Evolutionary conservation across 2,329 filamentous ascomycete genomes (phyloP), one percentile per base, ranked within the genome.

Genomic region (Phaeosphaeria sp.): DNA sequence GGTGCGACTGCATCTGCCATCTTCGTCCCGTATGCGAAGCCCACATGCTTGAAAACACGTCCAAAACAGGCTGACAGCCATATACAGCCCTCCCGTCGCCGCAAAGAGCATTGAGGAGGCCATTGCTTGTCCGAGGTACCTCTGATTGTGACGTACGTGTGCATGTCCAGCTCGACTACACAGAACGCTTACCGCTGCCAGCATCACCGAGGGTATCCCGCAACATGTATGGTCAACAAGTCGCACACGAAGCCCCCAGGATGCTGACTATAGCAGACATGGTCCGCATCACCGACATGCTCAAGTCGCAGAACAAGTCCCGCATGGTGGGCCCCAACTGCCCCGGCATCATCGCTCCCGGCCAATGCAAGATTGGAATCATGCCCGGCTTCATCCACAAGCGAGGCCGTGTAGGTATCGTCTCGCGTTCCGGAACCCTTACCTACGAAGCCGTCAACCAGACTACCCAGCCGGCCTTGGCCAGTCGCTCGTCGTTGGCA

Each of bases 371-470:
- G 86, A 98, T 99, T 77, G 95, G 95, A 78, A 99, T 99, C 84
- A 98, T 99, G 95, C 92, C 95, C 66, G 95, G 95, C 74, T 97
- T 98, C 87, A 98, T 99, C 84, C 95, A 99, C 89, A 98, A 98
- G 88, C 92, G 93, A 81, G 95, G 95, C 73, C 93, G 95, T 80
- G 93, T 99, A 78, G 95, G 95, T 77, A 98, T 99, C 80, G 95
- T 99, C 81, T 97, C 93, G 72, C 91, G 95, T 74, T 98, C 95
- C 76, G 95, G 95, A 76, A 99, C 95, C 70, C 89, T 99, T 65
- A 99, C 95, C 77, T 99, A 99, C 85, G 95, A 99, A 85, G 95
- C 95, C 77, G 95, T 99, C 82, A 98, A 98, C 87, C 95, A 99
- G 84, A 99, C 95, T 75, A 98, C 95, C 68, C 91, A 95, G 90